Conservation (phyloP, 1,139 yeast genomes). For the Zygoascus meyerae region DNA sequence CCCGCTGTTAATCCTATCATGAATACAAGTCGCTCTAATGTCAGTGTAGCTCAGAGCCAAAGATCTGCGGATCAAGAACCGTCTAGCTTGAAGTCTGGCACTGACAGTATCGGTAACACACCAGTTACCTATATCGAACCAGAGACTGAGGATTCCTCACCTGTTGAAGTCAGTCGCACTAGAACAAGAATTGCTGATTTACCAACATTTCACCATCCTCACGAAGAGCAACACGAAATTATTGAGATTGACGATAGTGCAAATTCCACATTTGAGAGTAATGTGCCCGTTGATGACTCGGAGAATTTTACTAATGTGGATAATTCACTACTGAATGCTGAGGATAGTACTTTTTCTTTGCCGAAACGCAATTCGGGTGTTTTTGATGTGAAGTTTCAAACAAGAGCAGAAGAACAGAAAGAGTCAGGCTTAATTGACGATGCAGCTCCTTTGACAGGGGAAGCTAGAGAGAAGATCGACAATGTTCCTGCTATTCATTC, state of each 20-base stretch:
- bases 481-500: not conserved
- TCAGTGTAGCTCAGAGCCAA: not conserved
- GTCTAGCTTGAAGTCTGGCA: not conserved
- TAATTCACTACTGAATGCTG: too few species aligned
- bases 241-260: slow-evolving; percentile 1
- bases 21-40: not conserved
- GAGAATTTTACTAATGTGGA: not conserved
- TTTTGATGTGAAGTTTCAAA: too few species aligned
- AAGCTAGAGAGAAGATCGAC: not conserved
- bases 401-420: too few species aligned
- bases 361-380: too few species aligned
- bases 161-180: not conserved
- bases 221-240: not conserved
- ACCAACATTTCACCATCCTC: not conserved
- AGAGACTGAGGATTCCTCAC: not conserved
- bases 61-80: not conserved
- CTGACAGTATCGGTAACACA: slow-evolving; percentile 7
- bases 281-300: not conserved
- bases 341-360: too few species aligned
- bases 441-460: not conserved
- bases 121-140: slow-evolving; percentile 6
- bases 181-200: not conserved
- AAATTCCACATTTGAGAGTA: not conserved
- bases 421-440: not conserved
- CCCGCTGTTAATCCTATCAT: slow-evolving; percentile 11